Evolutionary conservation across 2,329 filamentous ascomycete genomes (phyloP).

Genomic region (Venturiaceae sp.): DNA sequence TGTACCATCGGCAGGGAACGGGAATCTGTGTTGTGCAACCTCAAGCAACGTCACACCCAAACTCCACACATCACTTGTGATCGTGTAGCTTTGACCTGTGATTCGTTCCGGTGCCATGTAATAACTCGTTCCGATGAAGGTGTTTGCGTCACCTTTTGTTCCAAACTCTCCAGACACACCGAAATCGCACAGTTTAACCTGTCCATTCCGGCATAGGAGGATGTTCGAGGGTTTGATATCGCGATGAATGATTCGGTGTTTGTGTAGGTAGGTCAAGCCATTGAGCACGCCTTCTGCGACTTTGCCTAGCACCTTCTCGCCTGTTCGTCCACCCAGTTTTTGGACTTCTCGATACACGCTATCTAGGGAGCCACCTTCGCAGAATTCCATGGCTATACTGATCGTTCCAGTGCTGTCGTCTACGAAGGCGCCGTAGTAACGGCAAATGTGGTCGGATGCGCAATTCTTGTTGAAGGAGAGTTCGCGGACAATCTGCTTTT

Average conservation of each 20-base stretch:
- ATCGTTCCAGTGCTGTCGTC: constrained; percentile 95
- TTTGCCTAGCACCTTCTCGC: constrained; percentile 95
- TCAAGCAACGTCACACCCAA: constrained; percentile 94
- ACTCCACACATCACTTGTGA: constrained; percentile 97
- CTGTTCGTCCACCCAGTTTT: constrained; percentile 84
- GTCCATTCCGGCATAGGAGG: constrained; percentile 78
- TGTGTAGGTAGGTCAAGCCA: constrained; percentile 89
- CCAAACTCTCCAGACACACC: constrained; percentile 96
- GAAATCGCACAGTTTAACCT: constrained; percentile 97
- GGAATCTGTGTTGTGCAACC: constrained; percentile 97
- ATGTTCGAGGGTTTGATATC: constrained; percentile 99
- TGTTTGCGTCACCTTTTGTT: constrained; percentile 96
- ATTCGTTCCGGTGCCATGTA: constrained; percentile 99
- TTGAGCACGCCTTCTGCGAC: constrained; percentile 91
- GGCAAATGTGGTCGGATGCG: constrained; percentile 90
- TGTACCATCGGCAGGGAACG: constrained; percentile 92
- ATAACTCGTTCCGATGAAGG: constrained; percentile 96
- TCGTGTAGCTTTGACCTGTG: constrained; percentile 94
- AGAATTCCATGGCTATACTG: constrained; percentile 98
- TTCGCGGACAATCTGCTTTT: constrained; percentile 96
- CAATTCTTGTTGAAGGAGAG: constrained; percentile 97
- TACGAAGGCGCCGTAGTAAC: constrained; percentile 94
- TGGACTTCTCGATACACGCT: constrained; percentile 97
- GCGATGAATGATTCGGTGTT: constrained; percentile 93
- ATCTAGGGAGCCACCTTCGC: constrained; percentile 90